Conservation (phyloP, 2,329 filamentous ascomycete genomes). For the Arachnomyces sp. region DNA sequence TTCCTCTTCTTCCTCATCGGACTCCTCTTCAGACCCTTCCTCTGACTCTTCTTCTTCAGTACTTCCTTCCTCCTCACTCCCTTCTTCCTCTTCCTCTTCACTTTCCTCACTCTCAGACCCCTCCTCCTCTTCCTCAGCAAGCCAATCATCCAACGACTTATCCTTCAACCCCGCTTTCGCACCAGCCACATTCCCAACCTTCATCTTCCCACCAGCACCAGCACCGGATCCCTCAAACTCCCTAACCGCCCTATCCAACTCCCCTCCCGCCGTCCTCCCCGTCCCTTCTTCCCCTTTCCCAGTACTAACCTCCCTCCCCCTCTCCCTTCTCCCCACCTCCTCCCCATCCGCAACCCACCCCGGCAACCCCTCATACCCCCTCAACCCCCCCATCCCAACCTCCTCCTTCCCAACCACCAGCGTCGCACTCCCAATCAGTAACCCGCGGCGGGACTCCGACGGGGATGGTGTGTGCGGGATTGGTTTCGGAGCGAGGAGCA, state of each 20-base stretch:
- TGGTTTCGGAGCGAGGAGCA: conserved; percentile 89
- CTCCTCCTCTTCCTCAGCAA: conserved; percentile 63
- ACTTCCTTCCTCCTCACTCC: conserved; percentile 24
- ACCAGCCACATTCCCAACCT: conserved; percentile 16
- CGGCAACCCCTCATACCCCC: conserved; percentile 72
- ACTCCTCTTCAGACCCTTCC: conserved; percentile 6
- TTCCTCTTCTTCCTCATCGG: conserved; percentile 10
- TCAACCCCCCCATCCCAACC: conserved; percentile 63
- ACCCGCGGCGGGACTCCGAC: conserved; percentile 70
- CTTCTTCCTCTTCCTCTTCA: conserved; percentile 33
- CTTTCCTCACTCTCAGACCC: conserved; percentile 45
- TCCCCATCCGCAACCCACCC: conserved; percentile 65
- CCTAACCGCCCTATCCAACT: conserved; percentile 36
- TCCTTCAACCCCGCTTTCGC: conserved; percentile 40
- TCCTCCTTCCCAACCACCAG: conserved; percentile 69
- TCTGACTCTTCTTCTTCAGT: conserved; percentile 3
- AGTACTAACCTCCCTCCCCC: conserved; percentile 42
- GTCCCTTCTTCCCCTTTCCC: conserved; percentile 11
- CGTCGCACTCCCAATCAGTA: conserved; percentile 75
- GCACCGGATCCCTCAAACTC: conserved; percentile 37
- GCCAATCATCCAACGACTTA: conserved; percentile 89
- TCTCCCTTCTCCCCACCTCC: conserved; percentile 26
- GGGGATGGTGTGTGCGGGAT: conserved; percentile 86
- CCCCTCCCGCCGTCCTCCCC: conserved; percentile 34
- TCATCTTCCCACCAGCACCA: conserved; percentile 15